Base-by-base conservation (phyloP, 768 basidiomycete genomes). In the Cystobasidium tubakii region DNA sequence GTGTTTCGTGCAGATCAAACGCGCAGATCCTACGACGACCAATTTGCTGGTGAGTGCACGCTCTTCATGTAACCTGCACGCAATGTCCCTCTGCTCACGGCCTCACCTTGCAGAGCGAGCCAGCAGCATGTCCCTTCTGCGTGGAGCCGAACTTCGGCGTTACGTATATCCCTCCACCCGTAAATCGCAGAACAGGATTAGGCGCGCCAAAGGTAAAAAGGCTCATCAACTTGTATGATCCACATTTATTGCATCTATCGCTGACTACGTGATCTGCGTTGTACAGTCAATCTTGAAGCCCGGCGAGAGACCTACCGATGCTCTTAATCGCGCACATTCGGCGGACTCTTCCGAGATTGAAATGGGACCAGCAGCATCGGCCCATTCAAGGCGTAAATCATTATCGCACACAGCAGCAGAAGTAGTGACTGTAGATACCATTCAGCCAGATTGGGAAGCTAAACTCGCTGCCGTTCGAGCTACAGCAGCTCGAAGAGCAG, bases 1-100 rank as follows among this genome's bases (percentile, higher is more conserved):
- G 82, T 99, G 96, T 81, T 98, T 99, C 79, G 92, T 97, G 25
- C 95, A 97, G 83, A 98, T 99, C 83, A 98, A 97, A 84, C 89
- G 96, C 69, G 87, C 86, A 42, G 96, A 99, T 76, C 92, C 96
- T 6, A 95, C 92, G 0, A 85, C 92, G 7, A 97, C 93, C 0
- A 94, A 98, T 82, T 85, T 97, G 74, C 92, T 93, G 7, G 74
- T 75, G 54, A 36, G 74, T 39, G 34, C 71, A 65, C 39, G 27
- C 50, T 15, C 10, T 60, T 39, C 23, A 55, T 53, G 39, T 29
- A 39, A 19, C 62, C 70, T 36, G 21, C 29, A 39, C 23, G 21
- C 27, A 34, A 29, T 60, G 25, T 60, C 34, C 42, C 25, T 60
- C 9, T 17, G 21, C 9, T 42, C 6, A 65, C 34, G 15, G 15